Evolutionary conservation across 1,284 basidiomycete species (phyloP).

Genomic region (Malassezia psittaci): DNA sequence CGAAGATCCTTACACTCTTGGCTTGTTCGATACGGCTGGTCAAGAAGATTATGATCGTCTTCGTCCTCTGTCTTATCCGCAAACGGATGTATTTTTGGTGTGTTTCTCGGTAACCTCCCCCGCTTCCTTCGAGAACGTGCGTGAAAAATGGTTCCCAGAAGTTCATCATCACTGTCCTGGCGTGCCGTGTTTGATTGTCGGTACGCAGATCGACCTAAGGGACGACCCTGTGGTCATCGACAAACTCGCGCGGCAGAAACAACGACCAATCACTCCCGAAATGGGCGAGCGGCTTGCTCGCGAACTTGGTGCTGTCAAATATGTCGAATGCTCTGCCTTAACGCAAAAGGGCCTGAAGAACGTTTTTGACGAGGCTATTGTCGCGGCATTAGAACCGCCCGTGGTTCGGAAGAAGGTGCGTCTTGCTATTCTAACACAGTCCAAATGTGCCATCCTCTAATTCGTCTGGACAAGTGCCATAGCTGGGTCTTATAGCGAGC

Average conservation of each 20-base stretch:
- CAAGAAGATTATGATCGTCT: conserved; percentile 99
- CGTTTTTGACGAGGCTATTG: conserved; percentile 99
- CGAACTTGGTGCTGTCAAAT: conserved; percentile 95
- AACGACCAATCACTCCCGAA: conserved; percentile 76
- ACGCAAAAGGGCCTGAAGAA: conserved; percentile 99
- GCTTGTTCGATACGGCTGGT: conserved; percentile 96
- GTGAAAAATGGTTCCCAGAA: conserved; percentile 99
- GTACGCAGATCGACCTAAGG: conserved; percentile 93
- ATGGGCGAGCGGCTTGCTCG: conserved; percentile 85
- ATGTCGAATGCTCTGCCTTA: conserved; percentile 95
- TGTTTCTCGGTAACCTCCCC: conserved; percentile 98
- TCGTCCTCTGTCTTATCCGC: conserved; percentile 94
- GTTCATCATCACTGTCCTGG: conserved; percentile 99
- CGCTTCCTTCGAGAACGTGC: conserved; percentile 98
- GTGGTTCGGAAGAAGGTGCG: conserved; percentile 65
- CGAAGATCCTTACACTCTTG: conserved; percentile 96
- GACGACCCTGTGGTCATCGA: conserved; percentile 86
- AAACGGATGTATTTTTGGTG: conserved; percentile 98
- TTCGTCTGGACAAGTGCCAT: neutral
- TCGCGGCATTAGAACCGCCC: conserved; percentile 92
- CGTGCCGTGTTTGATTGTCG: conserved; percentile 95
- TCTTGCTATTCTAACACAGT: conserved; percentile 14
- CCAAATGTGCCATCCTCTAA: conserved; percentile 75
- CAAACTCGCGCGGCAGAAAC: conserved; percentile 90
- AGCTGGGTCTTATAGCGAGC: neutral